Evolutionary conservation across 1,284 basidiomycete genomes (phyloP).

Genomic region (Ceratobasidium sp.): DNA sequence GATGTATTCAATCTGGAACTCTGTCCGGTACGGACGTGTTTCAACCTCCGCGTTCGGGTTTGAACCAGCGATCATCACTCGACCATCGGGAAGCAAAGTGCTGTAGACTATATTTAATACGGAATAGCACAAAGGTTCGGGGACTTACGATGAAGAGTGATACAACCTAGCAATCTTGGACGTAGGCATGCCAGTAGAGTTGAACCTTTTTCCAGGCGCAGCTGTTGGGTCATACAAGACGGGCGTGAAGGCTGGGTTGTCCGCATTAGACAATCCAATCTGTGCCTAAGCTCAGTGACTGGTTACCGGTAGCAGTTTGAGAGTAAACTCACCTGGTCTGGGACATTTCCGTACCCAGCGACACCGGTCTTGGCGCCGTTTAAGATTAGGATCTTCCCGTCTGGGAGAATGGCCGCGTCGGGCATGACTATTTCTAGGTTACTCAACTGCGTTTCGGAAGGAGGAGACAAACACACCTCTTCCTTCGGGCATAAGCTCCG

Average conservation of each 20-base stretch:
- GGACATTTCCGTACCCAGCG: too few relatives aligned
- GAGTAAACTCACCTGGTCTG: too few relatives aligned
- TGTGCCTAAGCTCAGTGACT: too few relatives aligned
- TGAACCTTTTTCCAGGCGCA: constrained; percentile 67
- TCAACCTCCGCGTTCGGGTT: constrained; percentile 81
- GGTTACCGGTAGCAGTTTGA: too few relatives aligned
- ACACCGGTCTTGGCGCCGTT: constrained; percentile 79
- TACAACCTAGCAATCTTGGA: constrained; percentile 80
- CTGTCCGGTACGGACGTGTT: constrained; percentile 68
- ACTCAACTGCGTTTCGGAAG: too few relatives aligned
- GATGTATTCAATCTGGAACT: constrained; percentile 82
- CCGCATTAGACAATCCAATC: too few relatives aligned
- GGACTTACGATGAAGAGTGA: too few relatives aligned
- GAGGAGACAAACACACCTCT: constrained; percentile 53
- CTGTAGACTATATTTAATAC: too few relatives aligned
- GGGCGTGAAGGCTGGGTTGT: too few relatives aligned
- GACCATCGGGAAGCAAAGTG: constrained; percentile 79
- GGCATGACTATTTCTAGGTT: constrained; percentile 78
- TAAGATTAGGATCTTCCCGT: too few relatives aligned
- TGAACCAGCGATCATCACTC: constrained; percentile 77
- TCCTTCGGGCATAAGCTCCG: constrained; percentile 74
- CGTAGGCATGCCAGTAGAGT: constrained; percentile 64
- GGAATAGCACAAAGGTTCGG: too few relatives aligned
- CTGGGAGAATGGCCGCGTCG: constrained; percentile 77
- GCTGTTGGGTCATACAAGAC: too few relatives aligned